phyloP scores from a whole-genome alignment of 176 grass and related monocot species.

The Phragmites australis region DNA sequence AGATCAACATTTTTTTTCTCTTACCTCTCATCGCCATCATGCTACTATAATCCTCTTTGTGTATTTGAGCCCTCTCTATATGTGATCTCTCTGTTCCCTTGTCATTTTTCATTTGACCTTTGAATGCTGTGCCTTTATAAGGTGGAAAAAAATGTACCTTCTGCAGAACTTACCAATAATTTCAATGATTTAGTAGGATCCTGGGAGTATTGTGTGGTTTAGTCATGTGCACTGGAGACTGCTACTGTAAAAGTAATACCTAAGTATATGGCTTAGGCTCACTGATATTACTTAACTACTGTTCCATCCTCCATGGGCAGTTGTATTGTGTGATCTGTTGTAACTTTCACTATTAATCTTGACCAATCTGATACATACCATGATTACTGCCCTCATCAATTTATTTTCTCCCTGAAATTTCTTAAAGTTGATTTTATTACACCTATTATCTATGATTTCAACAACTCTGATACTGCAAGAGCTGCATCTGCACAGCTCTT shows the following conservation, averaged over 20 bases:
- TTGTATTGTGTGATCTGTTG: background rate
- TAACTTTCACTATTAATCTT: background rate
- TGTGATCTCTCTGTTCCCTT: background rate
- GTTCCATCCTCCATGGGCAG: background rate
- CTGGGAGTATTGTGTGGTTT: background rate
- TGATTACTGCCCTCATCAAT: background rate
- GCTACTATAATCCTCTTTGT: background rate
- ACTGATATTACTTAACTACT: background rate
- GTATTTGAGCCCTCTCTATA: background rate
- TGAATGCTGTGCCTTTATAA: background rate
- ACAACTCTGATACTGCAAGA: conserved; percentile 30
- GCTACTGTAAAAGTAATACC: background rate
- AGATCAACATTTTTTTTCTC: background rate
- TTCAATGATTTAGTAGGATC: background rate
- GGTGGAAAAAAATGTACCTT: background rate
- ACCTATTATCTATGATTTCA: conserved; percentile 39
- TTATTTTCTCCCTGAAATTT: conserved; percentile 25
- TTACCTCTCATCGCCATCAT: background rate
- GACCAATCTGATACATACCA: background rate
- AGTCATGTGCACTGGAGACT: background rate
- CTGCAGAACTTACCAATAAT: background rate
- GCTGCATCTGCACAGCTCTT: conserved; percentile 44
- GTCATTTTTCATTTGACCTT: background rate
- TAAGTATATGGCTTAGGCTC: background rate
- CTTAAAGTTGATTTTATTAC: conserved; percentile 28